Base-by-base conservation (phyloP, 495 filamentous ascomycete species). In the Immersiella caudata region DNA sequence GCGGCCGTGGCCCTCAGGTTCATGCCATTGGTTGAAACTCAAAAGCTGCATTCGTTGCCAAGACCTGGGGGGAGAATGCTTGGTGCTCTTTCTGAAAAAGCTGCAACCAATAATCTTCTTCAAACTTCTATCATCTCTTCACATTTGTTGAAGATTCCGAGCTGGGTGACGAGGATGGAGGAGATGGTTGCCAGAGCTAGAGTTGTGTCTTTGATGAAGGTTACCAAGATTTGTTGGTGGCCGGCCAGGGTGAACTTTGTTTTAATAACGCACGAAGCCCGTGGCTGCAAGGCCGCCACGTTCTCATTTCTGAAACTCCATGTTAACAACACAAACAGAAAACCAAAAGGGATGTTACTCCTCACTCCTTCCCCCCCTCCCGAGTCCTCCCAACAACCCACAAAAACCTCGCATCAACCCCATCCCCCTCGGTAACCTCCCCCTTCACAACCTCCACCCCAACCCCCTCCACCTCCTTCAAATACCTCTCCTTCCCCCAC, bases 321-420 rank as follows among this genome's bases (percentile, higher is more conserved):
- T n/a, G n/a, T n/a, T n/a, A n/a, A n/a, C n/a, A n/a, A n/a, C n/a
- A n/a, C n/a, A n/a, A n/a, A n/a, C n/a, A n/a, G n/a, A n/a, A n/a
- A n/a, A n/a, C n/a, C n/a, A n/a, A n/a, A n/a, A n/a, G n/a, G n/a
- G n/a, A n/a, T n/a, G n/a, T n/a, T n/a, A n/a, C n/a, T n/a, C 33
- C 33, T 12, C 33, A 36, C 12, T 12, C 33, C 33, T 12, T 36
- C 33, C 29, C 29, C 29, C 29, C 29, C 61, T 33, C n/a, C n/a
- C n/a, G n/a, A n/a, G n/a, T 54, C 61, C 25, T 29, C 46, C 24
- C 75, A 68, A 80, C 74, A 21, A 79, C 68, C 78, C 77, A 80
- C 33, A 77, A 46, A 56, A 75, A 77, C 20, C 54, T 66, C 0
- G 66, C 69, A 60, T 77, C 72, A 1, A 73, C 71, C 14, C 62